Evolutionary conservation across 2,329 filamentous ascomycete species (phyloP).

Genomic region (Mycosphaerella sp.): DNA sequence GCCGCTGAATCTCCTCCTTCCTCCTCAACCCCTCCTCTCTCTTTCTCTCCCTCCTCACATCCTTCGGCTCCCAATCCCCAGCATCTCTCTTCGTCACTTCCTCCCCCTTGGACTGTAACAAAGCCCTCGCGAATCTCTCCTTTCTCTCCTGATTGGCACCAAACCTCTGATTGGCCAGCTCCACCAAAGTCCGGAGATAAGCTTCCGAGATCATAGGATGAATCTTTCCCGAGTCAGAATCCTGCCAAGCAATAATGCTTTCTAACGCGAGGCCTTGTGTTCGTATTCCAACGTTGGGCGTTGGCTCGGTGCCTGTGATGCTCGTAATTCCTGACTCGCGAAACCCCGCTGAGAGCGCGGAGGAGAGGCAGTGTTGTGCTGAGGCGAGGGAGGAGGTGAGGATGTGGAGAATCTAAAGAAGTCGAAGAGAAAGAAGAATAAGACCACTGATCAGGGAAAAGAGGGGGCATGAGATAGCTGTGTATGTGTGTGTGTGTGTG

Average conservation of each 20-base stretch:
- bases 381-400: constrained; percentile 67
- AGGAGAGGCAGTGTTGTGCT: constrained; percentile 68
- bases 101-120: constrained; percentile 33
- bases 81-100: constrained; percentile 31
- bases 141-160: constrained; percentile 62
- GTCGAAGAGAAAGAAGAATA: background rate
- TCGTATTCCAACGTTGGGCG: constrained; percentile 76
- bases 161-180: constrained; percentile 69
- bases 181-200: constrained; percentile 62
- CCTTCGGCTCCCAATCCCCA: constrained; percentile 36
- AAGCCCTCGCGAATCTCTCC: constrained; percentile 53
- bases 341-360: constrained; percentile 75
- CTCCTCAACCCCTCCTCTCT: constrained; percentile 44
- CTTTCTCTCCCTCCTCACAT: constrained; percentile 36
- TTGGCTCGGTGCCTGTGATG: constrained; percentile 28
- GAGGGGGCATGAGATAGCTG: too few relatives aligned
- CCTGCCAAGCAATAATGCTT: constrained; percentile 62
- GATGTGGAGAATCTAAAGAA: constrained; percentile 73
- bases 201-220: constrained; percentile 55
- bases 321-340: constrained; percentile 71
- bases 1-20: constrained; percentile 11
- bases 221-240: constrained; percentile 36
- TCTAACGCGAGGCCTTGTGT: constrained; percentile 78
- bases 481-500: too few relatives aligned
- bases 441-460: background rate